Percentiles rank a stretch among this genome's conserved stretches.
Evolutionary conservation across 2,329 filamentous ascomycete species (phyloP).

Genomic region (Sodiomyces alkalinus): DNA sequence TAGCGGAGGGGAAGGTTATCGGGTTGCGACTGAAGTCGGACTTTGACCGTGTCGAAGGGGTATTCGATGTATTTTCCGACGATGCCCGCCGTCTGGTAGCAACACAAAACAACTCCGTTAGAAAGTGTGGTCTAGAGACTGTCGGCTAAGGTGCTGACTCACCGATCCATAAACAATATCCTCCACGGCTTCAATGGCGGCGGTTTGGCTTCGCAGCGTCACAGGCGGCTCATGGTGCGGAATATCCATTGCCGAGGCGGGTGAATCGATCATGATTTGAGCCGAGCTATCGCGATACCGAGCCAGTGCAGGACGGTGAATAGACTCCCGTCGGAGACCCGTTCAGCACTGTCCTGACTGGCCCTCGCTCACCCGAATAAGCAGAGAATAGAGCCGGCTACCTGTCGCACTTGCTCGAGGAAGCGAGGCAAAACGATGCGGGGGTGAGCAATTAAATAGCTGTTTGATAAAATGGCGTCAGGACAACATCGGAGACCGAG

Average conservation of each 20-base stretch:
- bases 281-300: neutral
- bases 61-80: constrained; percentile 96
- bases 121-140: too few species aligned
- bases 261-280: neutral
- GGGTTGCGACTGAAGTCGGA: constrained; percentile 90
- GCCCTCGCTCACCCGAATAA: neutral
- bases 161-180: constrained; percentile 83
- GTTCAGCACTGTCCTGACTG: constrained; percentile 8
- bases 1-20: constrained; percentile 71
- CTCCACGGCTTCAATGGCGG: constrained; percentile 55
- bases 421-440: neutral
- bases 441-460: neutral
- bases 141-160: constrained; percentile 24
- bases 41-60: constrained; percentile 96
- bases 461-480: too few species aligned
- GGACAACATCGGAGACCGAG: neutral
- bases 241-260: constrained; percentile 6
- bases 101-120: too few species aligned
- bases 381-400: too few species aligned
- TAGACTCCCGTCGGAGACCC: constrained; percentile 3
- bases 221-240: constrained; percentile 6
- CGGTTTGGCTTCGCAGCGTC: constrained; percentile 13
- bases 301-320: constrained; percentile 8
- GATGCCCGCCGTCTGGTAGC: constrained; percentile 65
- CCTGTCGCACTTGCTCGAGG: neutral